Conservation (phyloP, 108 stramenopile species). For the Schizochytrium sp. region DNA sequence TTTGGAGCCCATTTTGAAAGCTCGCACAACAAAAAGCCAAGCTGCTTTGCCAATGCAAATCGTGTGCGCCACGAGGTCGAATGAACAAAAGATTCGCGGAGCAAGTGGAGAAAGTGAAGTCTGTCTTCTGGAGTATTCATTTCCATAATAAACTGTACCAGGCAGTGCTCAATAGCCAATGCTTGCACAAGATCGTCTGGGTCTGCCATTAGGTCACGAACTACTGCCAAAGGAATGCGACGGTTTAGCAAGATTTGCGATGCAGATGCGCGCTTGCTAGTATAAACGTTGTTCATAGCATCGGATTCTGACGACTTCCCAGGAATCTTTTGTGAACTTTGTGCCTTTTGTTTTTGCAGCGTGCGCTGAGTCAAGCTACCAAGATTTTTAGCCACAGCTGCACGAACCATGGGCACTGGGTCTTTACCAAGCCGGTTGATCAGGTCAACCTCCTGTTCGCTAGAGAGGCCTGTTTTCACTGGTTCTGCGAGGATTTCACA, state of each 20-base stretch:
- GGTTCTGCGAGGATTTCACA: conserved; percentile 40
- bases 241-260: background rate
- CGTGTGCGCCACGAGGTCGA: conserved; percentile 16
- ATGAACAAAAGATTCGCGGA: conserved; percentile 7
- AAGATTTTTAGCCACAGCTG: conserved; percentile 10
- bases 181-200: conserved; percentile 56
- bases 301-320: background rate
- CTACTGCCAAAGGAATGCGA: background rate
- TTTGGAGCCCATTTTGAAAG: background rate
- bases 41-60: conserved; percentile 19
- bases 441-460: conserved; percentile 39
- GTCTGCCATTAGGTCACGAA: conserved; percentile 56
- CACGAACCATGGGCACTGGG: conserved; percentile 33
- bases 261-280: background rate
- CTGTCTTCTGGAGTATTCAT: background rate
- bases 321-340: background rate
- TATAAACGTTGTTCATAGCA: too few species aligned
- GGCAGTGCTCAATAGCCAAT: conserved; percentile 32
- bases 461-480: background rate
- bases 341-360: background rate
- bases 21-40: background rate
- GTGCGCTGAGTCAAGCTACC: conserved; percentile 40
- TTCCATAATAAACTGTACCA: background rate
- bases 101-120: background rate
- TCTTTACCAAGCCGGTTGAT: conserved; percentile 2